These are phyloP conservation scores for Amanita inopinata DNA, from an alignment of 768 basidiomycete species.

Conservation along the genomic window DNA sequence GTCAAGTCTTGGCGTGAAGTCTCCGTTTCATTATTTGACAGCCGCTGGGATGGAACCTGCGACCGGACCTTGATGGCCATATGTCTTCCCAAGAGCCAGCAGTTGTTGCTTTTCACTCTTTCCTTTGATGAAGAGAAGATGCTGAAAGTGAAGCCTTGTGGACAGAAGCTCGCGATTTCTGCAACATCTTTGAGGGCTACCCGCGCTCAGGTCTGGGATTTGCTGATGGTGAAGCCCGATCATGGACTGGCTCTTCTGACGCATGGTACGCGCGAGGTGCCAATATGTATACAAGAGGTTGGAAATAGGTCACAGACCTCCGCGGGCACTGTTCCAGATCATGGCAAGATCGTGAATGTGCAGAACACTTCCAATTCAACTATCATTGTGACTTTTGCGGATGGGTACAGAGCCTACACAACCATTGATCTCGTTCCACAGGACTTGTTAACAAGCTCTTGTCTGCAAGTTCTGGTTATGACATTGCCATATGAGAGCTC, in stretches of 20 bases:
- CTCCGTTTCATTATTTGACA: constrained; percentile 53
- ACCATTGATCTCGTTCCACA: constrained; percentile 47
- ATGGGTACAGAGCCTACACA: constrained; percentile 35
- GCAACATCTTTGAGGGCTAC: constrained; percentile 53
- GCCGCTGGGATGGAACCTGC: constrained; percentile 46
- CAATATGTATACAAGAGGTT: constrained; percentile 11
- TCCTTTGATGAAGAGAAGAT: constrained; percentile 29
- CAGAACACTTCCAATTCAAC: constrained; percentile 41
- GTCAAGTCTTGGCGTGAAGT: constrained; percentile 35
- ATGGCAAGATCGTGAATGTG: constrained; percentile 30
- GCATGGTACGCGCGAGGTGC: constrained; percentile 41
- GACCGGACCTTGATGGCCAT: constrained; percentile 47
- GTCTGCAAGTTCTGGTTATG: constrained; percentile 53
- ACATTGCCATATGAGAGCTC: constrained; percentile 46
- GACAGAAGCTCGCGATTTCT: constrained; percentile 35
- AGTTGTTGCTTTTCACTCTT: constrained; percentile 40
- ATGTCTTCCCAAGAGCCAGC: constrained; percentile 38
- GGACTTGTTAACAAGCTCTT: constrained; percentile 46
- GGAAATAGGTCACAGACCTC: background rate
- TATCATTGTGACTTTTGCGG: constrained; percentile 42
- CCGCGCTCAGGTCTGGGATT: constrained; percentile 54
- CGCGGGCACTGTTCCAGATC: constrained; percentile 12
- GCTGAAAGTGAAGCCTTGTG: constrained; percentile 29
- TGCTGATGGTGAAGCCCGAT: constrained; percentile 54
- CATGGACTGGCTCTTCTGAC: constrained; percentile 49